Conservation (phyloP, 2,329 filamentous ascomycete genomes). For the Verticillium tricorpus region DNA sequence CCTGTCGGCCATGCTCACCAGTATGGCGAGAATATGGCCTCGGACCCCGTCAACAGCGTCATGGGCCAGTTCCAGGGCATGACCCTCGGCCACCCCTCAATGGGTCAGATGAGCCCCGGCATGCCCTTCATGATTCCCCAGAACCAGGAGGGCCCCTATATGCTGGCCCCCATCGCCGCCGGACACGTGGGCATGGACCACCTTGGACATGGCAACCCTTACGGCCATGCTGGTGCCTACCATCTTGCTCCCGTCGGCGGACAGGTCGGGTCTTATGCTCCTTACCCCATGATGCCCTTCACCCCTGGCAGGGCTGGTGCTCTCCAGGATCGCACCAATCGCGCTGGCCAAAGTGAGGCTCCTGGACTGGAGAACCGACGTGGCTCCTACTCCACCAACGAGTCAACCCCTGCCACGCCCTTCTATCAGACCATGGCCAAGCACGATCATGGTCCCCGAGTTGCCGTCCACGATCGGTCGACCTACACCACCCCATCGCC, state of each 20-base stretch:
- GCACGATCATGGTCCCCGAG: constrained; percentile 55
- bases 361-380: constrained; percentile 62
- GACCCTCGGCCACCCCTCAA: constrained; percentile 25
- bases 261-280: constrained; percentile 24
- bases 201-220: constrained; percentile 15
- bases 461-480: constrained; percentile 57
- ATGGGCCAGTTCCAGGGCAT: constrained; percentile 20
- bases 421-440: constrained; percentile 56
- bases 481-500: constrained; percentile 65
- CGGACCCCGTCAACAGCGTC: constrained; percentile 2
- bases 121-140: constrained; percentile 30
- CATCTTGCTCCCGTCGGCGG: constrained; percentile 24
- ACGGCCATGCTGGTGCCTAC: constrained; percentile 32
- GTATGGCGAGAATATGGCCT: constrained; percentile 10
- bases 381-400: constrained; percentile 63
- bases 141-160: constrained; percentile 28
- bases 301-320: constrained; percentile 45
- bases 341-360: constrained; percentile 37
- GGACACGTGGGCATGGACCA: constrained; percentile 31
- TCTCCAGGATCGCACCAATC: constrained; percentile 41
- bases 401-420: constrained; percentile 62
- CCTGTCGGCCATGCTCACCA: constrained; percentile 6
- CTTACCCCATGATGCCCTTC: constrained; percentile 41
- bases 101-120: constrained; percentile 24
- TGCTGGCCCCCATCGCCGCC: constrained; percentile 30